A percentile compares a stretch with the other conserved stretches of the same genome.
Conservation (phyloP, 768 basidiomycete species). For the Epithele typhae region DNA sequence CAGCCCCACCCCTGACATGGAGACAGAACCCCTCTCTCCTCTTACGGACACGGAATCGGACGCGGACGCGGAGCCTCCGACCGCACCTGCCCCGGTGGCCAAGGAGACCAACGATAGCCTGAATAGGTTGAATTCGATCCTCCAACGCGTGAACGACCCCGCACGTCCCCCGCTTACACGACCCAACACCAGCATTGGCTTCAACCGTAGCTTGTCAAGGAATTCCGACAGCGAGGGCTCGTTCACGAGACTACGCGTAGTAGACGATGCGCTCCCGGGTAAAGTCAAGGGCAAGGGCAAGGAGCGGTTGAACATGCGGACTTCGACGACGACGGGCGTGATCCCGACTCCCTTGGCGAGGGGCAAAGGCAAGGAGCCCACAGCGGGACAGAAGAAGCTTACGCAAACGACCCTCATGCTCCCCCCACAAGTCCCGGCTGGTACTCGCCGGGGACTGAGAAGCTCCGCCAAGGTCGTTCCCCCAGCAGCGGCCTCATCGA, state of each 20-base stretch:
- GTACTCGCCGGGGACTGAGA: not conserved
- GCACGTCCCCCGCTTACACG: not conserved
- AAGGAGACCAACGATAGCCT: not conserved
- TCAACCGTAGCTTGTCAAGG: not conserved
- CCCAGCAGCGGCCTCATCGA: not conserved
- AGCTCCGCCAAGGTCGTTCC: too few relatives aligned
- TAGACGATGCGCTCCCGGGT: not conserved
- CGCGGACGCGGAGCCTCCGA: too few relatives aligned
- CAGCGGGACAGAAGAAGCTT: not conserved
- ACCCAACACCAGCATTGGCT: not conserved
- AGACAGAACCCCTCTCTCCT: too few relatives aligned
- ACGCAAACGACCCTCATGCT: conserved; percentile 18
- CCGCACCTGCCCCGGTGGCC: too few relatives aligned
- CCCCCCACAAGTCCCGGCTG: conserved; percentile 16
- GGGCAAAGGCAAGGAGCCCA: not conserved
- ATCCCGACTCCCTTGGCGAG: not conserved
- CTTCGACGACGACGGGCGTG: not conserved
- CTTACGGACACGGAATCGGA: too few relatives aligned
- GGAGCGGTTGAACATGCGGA: not conserved
- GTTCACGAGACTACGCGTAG: not conserved
- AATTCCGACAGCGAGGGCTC: not conserved
- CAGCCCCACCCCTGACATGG: too few relatives aligned
- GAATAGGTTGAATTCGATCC: not conserved
- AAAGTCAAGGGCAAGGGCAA: not conserved
- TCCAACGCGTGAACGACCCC: not conserved